phyloP scores from a whole-genome alignment of 371 early-diverging fungal genomes.

The Capillidium rhysosporum region DNA sequence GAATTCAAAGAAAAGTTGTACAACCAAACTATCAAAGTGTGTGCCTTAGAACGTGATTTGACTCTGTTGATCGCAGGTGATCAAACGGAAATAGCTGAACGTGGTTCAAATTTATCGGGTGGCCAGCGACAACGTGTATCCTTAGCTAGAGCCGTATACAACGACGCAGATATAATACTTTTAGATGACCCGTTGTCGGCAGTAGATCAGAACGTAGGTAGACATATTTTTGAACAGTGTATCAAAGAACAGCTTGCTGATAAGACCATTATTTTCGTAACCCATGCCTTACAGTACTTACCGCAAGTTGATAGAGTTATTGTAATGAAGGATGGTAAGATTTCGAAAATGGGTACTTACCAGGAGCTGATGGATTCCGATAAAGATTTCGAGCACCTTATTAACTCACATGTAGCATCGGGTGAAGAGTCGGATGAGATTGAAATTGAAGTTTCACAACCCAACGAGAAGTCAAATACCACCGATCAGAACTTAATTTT shows the following conservation, averaged over 20 bases:
- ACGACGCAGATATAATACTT: conserved; percentile 30
- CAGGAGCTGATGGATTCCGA: conserved; percentile 33
- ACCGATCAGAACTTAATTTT: conserved; percentile 7
- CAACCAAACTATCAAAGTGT: conserved; percentile 26
- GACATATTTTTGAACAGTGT: conserved; percentile 38
- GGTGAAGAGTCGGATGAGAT: conserved; percentile 16
- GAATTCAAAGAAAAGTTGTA: conserved; percentile 25
- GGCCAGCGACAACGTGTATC: conserved; percentile 45
- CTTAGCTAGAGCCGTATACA: conserved; percentile 50
- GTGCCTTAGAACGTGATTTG: conserved; percentile 44
- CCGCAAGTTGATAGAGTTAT: conserved; percentile 35
- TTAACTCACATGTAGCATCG: conserved; percentile 7
- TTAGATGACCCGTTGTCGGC: conserved; percentile 44
- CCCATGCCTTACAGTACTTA: conserved; percentile 36
- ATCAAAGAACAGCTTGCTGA: conserved; percentile 25
- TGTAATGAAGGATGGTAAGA: conserved; percentile 38
- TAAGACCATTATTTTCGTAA: conserved; percentile 38
- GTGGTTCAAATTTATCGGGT: conserved; percentile 55
- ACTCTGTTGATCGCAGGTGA: conserved; percentile 38
- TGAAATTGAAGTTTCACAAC: conserved; percentile 18
- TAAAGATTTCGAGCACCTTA: conserved; percentile 17
- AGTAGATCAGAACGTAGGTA: conserved; percentile 25
- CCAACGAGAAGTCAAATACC: neutral
- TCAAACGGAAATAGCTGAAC: conserved; percentile 64
- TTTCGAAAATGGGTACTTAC: conserved; percentile 45